A percentile compares a stretch with the other conserved stretches of the same genome.
phyloP scores from a whole-genome alignment of 306 rosid species.

The Datisca glomerata region DNA sequence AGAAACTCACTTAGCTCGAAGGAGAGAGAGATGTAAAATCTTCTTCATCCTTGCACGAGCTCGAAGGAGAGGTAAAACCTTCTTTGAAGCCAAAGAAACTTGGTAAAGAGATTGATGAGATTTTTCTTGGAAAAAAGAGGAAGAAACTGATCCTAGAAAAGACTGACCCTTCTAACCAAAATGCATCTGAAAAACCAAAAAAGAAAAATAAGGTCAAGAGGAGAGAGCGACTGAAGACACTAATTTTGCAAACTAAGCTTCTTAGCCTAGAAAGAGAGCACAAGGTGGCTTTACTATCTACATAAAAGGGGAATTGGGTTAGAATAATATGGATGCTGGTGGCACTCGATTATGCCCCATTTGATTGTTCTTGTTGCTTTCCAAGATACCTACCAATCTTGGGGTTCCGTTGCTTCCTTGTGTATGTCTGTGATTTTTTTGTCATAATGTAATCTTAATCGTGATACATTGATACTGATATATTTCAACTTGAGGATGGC shows the following conservation, averaged over 20 bases:
- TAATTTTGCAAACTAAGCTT: slow-evolving; percentile 19
- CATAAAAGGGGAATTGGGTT: slow-evolving; percentile 47
- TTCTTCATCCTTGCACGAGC: no score
- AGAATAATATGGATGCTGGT: slow-evolving; percentile 41
- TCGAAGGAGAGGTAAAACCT: slow-evolving; percentile 24
- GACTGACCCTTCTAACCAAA: slow-evolving; percentile 10
- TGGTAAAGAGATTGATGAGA: slow-evolving; percentile 43
- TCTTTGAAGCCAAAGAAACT: slow-evolving; percentile 17
- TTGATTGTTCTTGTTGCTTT: slow-evolving; percentile 72
- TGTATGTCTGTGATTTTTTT: no score
- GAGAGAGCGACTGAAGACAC: slow-evolving; percentile 3
- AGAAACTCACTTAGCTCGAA: no score
- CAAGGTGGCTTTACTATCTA: slow-evolving; percentile 41
- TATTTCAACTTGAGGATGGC: no score
- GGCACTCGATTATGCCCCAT: slow-evolving; percentile 54
- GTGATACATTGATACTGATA: no score
- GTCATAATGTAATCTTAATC: no score
- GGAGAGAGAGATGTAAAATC: no score
- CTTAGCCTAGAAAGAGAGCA: slow-evolving; percentile 29
- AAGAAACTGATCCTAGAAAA: slow-evolving; percentile 22
- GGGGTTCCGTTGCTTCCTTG: no score
- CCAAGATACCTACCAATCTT: no score
- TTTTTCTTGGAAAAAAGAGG: slow-evolving; percentile 41
- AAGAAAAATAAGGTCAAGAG: slow-evolving; percentile 21
- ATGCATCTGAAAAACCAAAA: slow-evolving; percentile 10